Evolutionary conservation across 768 basidiomycete species (phyloP), one percentile per base, ranked within the genome.

Genomic region (Lactarius psammicola): DNA sequence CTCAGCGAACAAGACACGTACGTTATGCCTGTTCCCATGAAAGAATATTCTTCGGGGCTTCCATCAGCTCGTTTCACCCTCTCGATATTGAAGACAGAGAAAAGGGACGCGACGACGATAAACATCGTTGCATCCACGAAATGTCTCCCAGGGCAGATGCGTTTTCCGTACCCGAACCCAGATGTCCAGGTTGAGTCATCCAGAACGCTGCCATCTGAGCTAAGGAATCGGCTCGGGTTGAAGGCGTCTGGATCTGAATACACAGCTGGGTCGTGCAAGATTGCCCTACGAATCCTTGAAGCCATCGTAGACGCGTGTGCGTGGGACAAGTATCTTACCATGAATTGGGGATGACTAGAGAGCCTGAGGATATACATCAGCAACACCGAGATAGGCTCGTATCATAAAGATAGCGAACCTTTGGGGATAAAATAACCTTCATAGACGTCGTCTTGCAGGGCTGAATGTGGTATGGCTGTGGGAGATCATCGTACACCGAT

Each of bases 111-210:
- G 17, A 66, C 18, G 5, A 49, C 44, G 10, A 66, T 66, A 10
- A 66, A 66, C 10, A 66, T 3, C 1, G 46, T 62, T 2, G 44
- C 34, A 36, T 66, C 65, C 33, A 34, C 65, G 6, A 61, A 42
- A 31, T 72, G 71, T 3, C 61, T 60, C 18, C 71, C 71, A 5
- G 71, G 71, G 23, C 71, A 71, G 23, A 69, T 49, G 3, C 72
- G 63, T 7, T 63, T 59, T 23, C 72, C 71, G 23, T 66, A 71
- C 20, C 71, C 72, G 44, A 72, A 72, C 30, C 56, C 69, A 15
- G 58, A 30, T 4, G 30, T 1, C 31, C 58, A 31, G 0, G 53
- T 20, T 4, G 57, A 38, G 30, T 64, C 63, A 0, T 59, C 63
- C 8, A 46, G 49, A 20, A 42, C 20, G 30, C 23, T 44, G 53